Conservation (phyloP, 148 eudicot genomes). For the Chenopodium berlandieri region DNA sequence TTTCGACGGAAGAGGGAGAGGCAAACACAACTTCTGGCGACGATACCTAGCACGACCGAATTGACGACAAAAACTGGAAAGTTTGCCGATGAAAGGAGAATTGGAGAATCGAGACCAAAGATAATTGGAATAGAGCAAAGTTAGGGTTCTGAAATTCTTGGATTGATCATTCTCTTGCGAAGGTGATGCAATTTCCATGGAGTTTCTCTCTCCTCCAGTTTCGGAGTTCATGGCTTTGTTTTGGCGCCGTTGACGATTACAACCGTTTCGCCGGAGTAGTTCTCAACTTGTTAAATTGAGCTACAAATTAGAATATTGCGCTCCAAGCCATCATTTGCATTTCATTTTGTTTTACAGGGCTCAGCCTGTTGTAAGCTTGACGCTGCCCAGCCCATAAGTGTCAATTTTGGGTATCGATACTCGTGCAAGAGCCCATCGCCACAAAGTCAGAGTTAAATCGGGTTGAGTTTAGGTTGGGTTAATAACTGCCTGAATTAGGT, state of each 20-base stretch:
- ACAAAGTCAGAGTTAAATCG: too few relatives aligned
- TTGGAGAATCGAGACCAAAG: conserved; percentile 35
- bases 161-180: conserved; percentile 20
- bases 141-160: conserved; percentile 31
- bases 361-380: too few relatives aligned
- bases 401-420: too few relatives aligned
- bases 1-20: conserved; percentile 73
- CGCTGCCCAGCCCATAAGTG: not conserved
- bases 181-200: conserved; percentile 21
- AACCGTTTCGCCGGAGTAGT: not conserved
- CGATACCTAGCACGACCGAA: conserved; percentile 45
- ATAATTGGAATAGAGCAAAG: conserved; percentile 44
- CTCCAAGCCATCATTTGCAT: not conserved
- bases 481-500: too few relatives aligned
- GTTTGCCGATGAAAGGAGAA: conserved; percentile 39
- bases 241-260: conserved; percentile 12
- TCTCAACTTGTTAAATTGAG: not conserved
- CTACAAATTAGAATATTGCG: not conserved
- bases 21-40: conserved; percentile 54
- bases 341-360: not conserved
- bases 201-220: not conserved
- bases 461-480: too few relatives aligned
- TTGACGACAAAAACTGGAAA: conserved; percentile 40
- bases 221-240: not conserved
- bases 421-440: too few relatives aligned